phyloP scores from a whole-genome alignment of 2,329 filamentous ascomycete genomes.

The Ophiostoma quercus region DNA sequence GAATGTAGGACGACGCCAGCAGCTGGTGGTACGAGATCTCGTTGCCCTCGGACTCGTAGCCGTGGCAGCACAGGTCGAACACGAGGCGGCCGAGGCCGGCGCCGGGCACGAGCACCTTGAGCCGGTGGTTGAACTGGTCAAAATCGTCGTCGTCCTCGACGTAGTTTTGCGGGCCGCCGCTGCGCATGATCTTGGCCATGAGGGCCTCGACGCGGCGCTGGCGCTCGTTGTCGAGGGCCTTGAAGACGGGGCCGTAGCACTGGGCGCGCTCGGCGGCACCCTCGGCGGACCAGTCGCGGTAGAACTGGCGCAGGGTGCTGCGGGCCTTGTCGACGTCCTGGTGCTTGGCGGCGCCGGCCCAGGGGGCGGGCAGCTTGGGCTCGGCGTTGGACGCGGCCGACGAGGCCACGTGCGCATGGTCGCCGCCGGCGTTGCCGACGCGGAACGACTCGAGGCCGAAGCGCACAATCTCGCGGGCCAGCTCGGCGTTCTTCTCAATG shows the following conservation, averaged over 20 bases:
- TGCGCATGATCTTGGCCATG: constrained; percentile 16
- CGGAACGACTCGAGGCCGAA: constrained; percentile 64
- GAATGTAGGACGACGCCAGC: constrained; percentile 72
- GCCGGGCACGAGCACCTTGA: constrained; percentile 77
- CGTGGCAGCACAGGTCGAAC: constrained; percentile 72
- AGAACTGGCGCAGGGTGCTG: constrained; percentile 89
- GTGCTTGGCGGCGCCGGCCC: constrained; percentile 63
- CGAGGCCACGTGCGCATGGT: not conserved
- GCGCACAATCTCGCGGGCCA: constrained; percentile 73
- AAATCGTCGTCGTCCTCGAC: not conserved
- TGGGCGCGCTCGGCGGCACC: constrained; percentile 68
- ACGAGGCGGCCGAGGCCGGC: constrained; percentile 84
- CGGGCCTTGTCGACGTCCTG: constrained; percentile 84
- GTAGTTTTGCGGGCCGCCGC: constrained; percentile 5
- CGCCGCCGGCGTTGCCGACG: constrained; percentile 31
- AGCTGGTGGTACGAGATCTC: constrained; percentile 97
- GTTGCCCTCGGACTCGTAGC: constrained; percentile 78
- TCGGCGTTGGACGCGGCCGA: constrained; percentile 34
- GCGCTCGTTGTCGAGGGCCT: constrained; percentile 53
- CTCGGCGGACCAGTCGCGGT: constrained; percentile 85
- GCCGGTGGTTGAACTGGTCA: constrained; percentile 34
- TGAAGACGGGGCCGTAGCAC: constrained; percentile 69
- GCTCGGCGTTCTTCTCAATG: constrained; percentile 79
- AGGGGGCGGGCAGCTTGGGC: constrained; percentile 52
- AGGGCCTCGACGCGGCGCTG: constrained; percentile 27